A percentile compares a stretch with the other conserved stretches of the same genome.
Conservation (phyloP, 306 rosid genomes). For the Cucurbita maxima region DNA sequence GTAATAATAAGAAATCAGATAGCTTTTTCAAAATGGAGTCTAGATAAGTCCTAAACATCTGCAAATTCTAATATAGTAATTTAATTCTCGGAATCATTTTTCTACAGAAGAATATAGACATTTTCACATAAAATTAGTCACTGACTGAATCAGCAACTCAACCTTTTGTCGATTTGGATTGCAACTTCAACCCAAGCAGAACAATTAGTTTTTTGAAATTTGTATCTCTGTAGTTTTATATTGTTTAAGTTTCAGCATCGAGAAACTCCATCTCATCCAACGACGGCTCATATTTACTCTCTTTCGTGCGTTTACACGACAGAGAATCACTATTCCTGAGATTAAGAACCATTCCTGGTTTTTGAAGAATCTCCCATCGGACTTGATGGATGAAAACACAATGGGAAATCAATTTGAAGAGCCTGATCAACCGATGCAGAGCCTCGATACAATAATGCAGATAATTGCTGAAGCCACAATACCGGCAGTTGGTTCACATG, state of each 20-base stretch:
- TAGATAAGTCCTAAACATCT: too few species aligned
- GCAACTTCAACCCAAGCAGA: not conserved
- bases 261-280: not conserved
- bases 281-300: not conserved
- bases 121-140: not conserved
- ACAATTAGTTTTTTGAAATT: not conserved
- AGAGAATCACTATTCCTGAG: constrained; percentile 79
- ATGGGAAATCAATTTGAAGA: constrained; percentile 53
- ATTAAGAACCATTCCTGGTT: constrained; percentile 75
- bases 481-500: constrained; percentile 54
- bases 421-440: constrained; percentile 92
- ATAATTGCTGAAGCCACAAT: constrained; percentile 84
- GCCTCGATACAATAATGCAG: constrained; percentile 69
- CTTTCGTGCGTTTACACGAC: constrained; percentile 9
- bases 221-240: not conserved
- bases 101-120: not conserved
- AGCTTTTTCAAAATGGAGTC: not conserved
- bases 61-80: not conserved
- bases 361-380: constrained; percentile 70
- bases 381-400: constrained; percentile 50
- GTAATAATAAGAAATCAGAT: not conserved
- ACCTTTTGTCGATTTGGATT: not conserved
- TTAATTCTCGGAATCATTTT: not conserved
- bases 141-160: not conserved
- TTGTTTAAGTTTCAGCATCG: not conserved